These are phyloP conservation scores for Alternaria alternata DNA, from an alignment of 2,329 filamentous ascomycete species.

Conservation along the genomic window DNA sequence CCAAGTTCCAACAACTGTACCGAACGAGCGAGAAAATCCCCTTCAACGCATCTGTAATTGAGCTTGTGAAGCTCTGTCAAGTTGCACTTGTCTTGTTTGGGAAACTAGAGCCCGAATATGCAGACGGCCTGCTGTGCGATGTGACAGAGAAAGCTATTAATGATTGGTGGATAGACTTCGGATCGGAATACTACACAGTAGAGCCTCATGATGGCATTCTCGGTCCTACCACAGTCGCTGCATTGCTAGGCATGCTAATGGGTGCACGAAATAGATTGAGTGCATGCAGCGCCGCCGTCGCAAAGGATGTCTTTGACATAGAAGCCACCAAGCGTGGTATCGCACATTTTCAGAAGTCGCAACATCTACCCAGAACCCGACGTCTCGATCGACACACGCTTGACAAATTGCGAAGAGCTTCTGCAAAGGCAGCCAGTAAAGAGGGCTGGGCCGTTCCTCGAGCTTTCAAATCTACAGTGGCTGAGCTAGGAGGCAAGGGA, in stretches of 20 bases:
- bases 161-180: slow-evolving; percentile 97
- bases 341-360: slow-evolving; percentile 85
- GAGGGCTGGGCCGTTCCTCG: slow-evolving; percentile 93
- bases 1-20: slow-evolving; percentile 93
- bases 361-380: slow-evolving; percentile 79
- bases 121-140: slow-evolving; percentile 92
- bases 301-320: slow-evolving; percentile 92
- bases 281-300: slow-evolving; percentile 81
- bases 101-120: slow-evolving; percentile 85
- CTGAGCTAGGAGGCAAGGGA: slow-evolving; percentile 90
- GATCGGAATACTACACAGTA: slow-evolving; percentile 88
- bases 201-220: slow-evolving; percentile 93
- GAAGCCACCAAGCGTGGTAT: slow-evolving; percentile 83
- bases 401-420: slow-evolving; percentile 79
- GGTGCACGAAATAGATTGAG: slow-evolving; percentile 90
- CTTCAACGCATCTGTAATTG: slow-evolving; percentile 79
- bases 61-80: slow-evolving; percentile 91
- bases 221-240: slow-evolving; percentile 89
- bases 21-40: slow-evolving; percentile 83
- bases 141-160: slow-evolving; percentile 87
- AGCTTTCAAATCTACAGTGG: slow-evolving; percentile 93
- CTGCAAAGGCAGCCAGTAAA: slow-evolving; percentile 86
- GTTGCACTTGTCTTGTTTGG: slow-evolving; percentile 87
- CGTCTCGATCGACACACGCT: slow-evolving; percentile 85
- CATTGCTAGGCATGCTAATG: slow-evolving; percentile 84